Evolutionary conservation across 2,329 filamentous ascomycete species (phyloP), one percentile per base, ranked within the genome.

Genomic region (Talaromyces sp.): DNA sequence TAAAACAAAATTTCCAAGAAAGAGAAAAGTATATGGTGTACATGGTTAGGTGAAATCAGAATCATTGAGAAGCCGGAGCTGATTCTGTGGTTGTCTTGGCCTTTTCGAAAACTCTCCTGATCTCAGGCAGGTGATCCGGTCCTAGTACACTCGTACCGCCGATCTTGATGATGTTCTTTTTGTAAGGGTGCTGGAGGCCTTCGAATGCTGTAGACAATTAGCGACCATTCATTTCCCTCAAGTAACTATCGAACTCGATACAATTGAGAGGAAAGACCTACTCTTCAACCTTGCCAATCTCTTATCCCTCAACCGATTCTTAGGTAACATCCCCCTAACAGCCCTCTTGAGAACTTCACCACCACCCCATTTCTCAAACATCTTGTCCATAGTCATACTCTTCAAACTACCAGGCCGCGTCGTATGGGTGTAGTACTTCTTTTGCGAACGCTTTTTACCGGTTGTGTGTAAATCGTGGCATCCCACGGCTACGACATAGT

Each of bases 321-420:
- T 99, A 63, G 95, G 95, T 79, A 99, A 80, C 95, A 99, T 99
- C 58, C 96, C 96, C 75, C 91, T 90, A 47, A 99, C 96, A 1
- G 96, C 95, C 78, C 93, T 91, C 74, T 92, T 85, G 76, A 99
- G 80, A 43, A 99, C 89, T 84, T 99, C 95, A 43, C 90, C 89
- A 59, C 95, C 95, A 69, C 95, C 95, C 83, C 92, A 91, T 84
- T 97, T 97, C 73, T 87, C 89, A 85, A 97, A 95, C 84, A 99
- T 87, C 71, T 88, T 87, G 75, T 98, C 94, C 94, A 99, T 97
- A 65, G 89, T 96, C 77, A 99, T 91, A 74, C 88, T 85, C 82
- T 91, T 91, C 73, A 99, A 83, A 73, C 88, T 91, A 64, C 95
- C 95, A 0, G 95, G 95, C 13, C 92, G 86, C 27, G 95, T 98